Base-by-base conservation (phyloP, 352 stramenopile species). In the Elongisporangium anandrum region DNA sequence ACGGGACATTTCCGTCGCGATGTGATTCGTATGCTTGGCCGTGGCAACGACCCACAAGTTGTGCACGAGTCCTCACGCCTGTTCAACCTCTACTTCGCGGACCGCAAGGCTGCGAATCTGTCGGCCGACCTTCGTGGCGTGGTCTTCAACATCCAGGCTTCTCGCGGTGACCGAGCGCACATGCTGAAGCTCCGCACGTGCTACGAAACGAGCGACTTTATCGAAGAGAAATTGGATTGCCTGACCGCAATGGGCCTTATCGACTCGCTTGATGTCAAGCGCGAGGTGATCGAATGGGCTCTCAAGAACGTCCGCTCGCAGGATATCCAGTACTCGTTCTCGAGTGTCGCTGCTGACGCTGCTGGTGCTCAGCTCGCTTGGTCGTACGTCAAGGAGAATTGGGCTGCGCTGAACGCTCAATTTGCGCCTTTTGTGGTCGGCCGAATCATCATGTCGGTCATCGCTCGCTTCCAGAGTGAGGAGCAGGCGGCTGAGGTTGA, bases 271-370 rank as follows among this genome's bases (percentile, higher is more conserved):
- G 75, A 77, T 7, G 56, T 87, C 20, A 90, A 94, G 74, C 68
- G 63, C 39, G 70, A 82, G 48, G 78, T 88, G 22, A 77, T 96
- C 45, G 57, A 81, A 47, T 96, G 82, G 77, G 69, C 76, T 8
- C 62, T 90, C 21, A 74, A 76, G 61, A 73, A 50, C 56, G 85
- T 96, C n/a, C 81, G 84, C 20, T 85, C 75, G 39, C 85, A 95
- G 68, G 85, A 96, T 63, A 94, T 90, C 51, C 76, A 90, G 59
- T 88, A 85, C 61, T 59, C 87, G 2, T 94, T 95, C 52, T 69
- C 60, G 41, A 88, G 83, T 50, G 81, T 96, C n/a, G 78, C 81
- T 1, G 64, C 69, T 19, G 82, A 93, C 54, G 66, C 68, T 23
- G 63, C 61, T 21, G 87, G 77, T 29, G 77, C 80, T 1, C 56